Percentiles rank a stretch among this genome's conserved stretches.
Evolutionary conservation across 495 filamentous ascomycete genomes (phyloP).

Genomic region (Hyaloscypha hepaticicola): DNA sequence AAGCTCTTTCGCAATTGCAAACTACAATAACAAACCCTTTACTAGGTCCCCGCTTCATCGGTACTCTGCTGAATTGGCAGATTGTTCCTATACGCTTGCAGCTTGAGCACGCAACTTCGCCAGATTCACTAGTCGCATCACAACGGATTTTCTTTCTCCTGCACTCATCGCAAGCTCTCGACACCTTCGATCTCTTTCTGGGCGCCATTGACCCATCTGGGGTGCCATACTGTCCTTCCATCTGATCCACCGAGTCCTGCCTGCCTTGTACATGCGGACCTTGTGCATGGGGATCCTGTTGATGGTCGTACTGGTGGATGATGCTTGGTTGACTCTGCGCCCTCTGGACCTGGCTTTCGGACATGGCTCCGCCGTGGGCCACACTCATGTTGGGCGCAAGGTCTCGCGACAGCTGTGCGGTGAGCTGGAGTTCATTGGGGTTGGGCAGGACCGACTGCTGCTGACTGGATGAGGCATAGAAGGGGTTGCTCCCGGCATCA

Average conservation of each 20-base stretch:
- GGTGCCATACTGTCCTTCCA: conserved; percentile 17
- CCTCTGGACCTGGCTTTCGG: conserved; percentile 17
- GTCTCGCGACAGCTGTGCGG: conserved; percentile 51
- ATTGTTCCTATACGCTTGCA: conserved; percentile 74
- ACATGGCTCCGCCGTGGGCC: conserved; percentile 9
- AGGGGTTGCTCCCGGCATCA: conserved; percentile 17
- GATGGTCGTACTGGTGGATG: conserved; percentile 31
- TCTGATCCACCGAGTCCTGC: conserved; percentile 24
- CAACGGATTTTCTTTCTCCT: conserved; percentile 96
- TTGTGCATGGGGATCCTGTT: conserved; percentile 29
- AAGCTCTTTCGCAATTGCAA: background rate
- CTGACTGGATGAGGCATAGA: conserved; percentile 26
- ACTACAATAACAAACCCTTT: conserved; percentile 66
- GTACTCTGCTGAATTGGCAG: conserved; percentile 89
- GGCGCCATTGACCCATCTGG: conserved; percentile 53
- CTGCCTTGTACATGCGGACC: conserved; percentile 20
- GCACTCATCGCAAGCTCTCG: conserved; percentile 92
- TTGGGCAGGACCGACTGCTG: conserved; percentile 37
- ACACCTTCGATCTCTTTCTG: conserved; percentile 86
- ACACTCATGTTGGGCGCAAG: conserved; percentile 27
- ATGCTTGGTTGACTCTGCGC: conserved; percentile 21
- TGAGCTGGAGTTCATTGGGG: conserved; percentile 49
- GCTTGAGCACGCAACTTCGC: conserved; percentile 78
- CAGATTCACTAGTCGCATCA: conserved; percentile 78
- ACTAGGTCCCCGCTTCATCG: conserved; percentile 92